Base-by-base conservation (phyloP, 164 flowering plant species). In the Brasenia schreberi region DNA sequence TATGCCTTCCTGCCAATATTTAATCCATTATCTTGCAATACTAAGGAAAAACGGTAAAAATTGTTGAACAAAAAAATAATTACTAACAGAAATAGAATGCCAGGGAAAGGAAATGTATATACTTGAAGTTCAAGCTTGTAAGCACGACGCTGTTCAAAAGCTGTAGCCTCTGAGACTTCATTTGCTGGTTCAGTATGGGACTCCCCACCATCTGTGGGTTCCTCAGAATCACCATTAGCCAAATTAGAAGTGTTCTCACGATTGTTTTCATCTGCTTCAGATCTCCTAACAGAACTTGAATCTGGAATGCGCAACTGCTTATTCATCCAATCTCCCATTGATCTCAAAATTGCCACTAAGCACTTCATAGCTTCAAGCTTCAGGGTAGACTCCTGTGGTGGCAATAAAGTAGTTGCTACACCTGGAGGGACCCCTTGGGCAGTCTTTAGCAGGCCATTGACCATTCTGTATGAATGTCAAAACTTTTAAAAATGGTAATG, bases 241-340 rank as follows among this genome's bases (percentile, higher is more conserved):
- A 81, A 14, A 43, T 81, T 78, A 65, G 71, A 67, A 77, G 67
- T 62, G 19, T 66, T 75, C 74, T 92, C 97, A 72, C 77, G 73
- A 74, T 64, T 77, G 69, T 67, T 84, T 43, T 92, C 98, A 60
- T 74, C 69, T 62, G 71, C 76, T 70, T 89, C 96, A 69, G 72
- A 59, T 69, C 78, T 84, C 79, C 82, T 92, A 58, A 82, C 63
- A 65, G 96, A 82, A 73, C 79, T 83, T 63, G 89, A 76, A 82
- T 90, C 97, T 70, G 98, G 95, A 71, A 95, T 87, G 1, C 89
- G 86, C 73, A 95, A 81, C 72, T 92, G 98, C 69, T 86, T 87
- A 81, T 90, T 95, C 97, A 89, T 83, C 99, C 99, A 95, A 71
- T 92, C 96, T 64, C 99, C 99, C 98, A 95, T 90, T 64, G 98